Base-by-base conservation (phyloP, 768 basidiomycete genomes). In the Termitomyces sp. region DNA sequence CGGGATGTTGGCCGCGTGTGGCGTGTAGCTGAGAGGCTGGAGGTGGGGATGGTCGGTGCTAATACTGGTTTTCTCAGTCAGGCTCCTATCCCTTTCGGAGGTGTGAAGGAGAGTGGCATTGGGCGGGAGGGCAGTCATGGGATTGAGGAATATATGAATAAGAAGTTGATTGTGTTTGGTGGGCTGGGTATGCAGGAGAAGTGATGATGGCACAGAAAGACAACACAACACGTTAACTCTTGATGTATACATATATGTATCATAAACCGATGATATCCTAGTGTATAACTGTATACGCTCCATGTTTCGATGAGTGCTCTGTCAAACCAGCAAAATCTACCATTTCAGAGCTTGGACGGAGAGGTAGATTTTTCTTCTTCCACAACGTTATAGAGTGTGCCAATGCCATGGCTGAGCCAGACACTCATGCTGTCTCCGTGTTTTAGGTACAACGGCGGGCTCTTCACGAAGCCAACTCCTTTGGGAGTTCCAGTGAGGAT, bases 1-100 rank as follows among this genome's bases (percentile, higher is more conserved):
- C 66, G 80, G 60, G 96, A 98, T 66, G 77, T 97, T 5, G 90
- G 92, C 3, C 74, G 95, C 36, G 87, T 91, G 40, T 98, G 92
- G 91, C 82, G 96, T 39, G 94, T 99, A 16, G 93, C 95, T 15
- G 97, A 97, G 75, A 88, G 80, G 60, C 76, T 98, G 27, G 93
- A 99, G 70, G 93, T 95, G 6, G 96, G 95, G 5, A 98, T 83
- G 81, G 91, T 95, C 22, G 91, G 90, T 31, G 77, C 81, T 45
- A 94, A 94, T 70, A 91, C 91, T 1, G 89, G 89, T 3, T 48
- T 86, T 53, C 82, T 96, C 64, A 89, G 86, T 54, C 84, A 88
- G 67, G 88, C 87, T 25, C 76, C 76, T 13, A 86, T 93, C 74
- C 92, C 93, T 18, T 95, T 96, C 63, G 94, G 94, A 22, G 94